Conservation (phyloP, 2,329 filamentous ascomycete species). For the Parafenestella ontariensis region DNA sequence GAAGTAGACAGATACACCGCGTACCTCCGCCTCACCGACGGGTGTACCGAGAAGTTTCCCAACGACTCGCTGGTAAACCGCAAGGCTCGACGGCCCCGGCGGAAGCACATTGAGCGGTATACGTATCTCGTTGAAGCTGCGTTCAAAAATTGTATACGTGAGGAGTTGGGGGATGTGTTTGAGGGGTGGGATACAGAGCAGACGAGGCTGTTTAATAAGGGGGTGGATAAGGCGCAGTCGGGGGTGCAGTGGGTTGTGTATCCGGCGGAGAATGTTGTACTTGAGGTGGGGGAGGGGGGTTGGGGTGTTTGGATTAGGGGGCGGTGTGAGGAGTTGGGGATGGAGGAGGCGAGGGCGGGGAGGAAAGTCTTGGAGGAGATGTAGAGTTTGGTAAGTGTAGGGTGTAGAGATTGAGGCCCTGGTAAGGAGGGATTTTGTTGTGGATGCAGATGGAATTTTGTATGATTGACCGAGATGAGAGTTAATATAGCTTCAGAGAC, state of each 20-base stretch:
- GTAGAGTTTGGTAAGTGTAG: neutral
- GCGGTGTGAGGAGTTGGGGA: slow-evolving; percentile 16
- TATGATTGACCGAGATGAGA: too few relatives aligned
- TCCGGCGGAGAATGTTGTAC: slow-evolving; percentile 10
- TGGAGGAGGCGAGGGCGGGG: slow-evolving; percentile 3
- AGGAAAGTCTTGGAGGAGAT: slow-evolving; percentile 10
- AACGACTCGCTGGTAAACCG: neutral
- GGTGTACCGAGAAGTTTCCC: slow-evolving; percentile 5
- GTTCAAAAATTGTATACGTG: slow-evolving; percentile 6
- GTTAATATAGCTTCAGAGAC: too few relatives aligned
- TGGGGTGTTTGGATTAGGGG: slow-evolving; percentile 16
- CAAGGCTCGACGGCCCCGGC: slow-evolving; percentile 1
- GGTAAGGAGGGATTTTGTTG: too few relatives aligned
- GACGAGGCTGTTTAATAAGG: slow-evolving; percentile 26
- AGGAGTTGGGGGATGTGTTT: slow-evolving; percentile 13
- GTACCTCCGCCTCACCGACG: slow-evolving; percentile 5
- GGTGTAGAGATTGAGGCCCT: slow-evolving; percentile 5
- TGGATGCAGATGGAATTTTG: too few relatives aligned
- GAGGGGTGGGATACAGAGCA: slow-evolving; percentile 5
- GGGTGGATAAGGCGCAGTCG: slow-evolving; percentile 16
- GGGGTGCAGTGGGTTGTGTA: slow-evolving; percentile 14
- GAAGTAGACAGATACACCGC: slow-evolving; percentile 8
- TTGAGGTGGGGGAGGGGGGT: slow-evolving; percentile 14
- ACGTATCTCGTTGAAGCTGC: neutral
- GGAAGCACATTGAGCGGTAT: slow-evolving; percentile 11